Conservation (phyloP, 257 asterid genomes). For the Salvia miltiorrhiza region DNA sequence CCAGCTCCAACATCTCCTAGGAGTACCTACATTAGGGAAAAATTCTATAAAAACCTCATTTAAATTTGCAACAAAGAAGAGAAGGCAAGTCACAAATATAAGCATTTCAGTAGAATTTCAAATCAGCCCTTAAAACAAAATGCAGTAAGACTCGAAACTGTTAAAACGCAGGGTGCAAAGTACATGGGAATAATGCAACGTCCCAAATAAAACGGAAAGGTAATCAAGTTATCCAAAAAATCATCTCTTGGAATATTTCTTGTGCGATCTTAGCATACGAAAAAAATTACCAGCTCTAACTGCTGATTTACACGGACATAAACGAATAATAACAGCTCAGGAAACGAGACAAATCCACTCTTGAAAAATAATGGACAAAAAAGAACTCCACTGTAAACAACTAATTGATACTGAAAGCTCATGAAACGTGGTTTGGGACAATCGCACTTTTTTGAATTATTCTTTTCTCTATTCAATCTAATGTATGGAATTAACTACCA, state of each 20-base stretch:
- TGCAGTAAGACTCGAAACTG: not conserved
- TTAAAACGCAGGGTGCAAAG: not conserved
- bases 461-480: not conserved
- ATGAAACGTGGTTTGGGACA: not conserved
- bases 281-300: not conserved
- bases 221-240: not conserved
- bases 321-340: not conserved
- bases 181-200: not conserved
- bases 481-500: not conserved
- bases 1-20: conserved; percentile 95
- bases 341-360: not conserved
- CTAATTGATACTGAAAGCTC: conserved; percentile 5
- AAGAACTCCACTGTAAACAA: not conserved
- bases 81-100: not conserved
- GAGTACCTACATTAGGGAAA: conserved; percentile 46
- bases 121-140: not conserved
- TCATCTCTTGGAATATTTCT: not conserved
- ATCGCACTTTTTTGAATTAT: not conserved
- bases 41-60: not conserved
- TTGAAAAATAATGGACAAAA: not conserved
- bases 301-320: not conserved
- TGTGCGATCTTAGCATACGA: not conserved
- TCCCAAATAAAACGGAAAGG: not conserved
- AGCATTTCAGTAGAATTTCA: not conserved
- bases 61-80: conserved; percentile 14